Base-by-base conservation (phyloP, 768 basidiomycete species). In the Chiua virens region DNA sequence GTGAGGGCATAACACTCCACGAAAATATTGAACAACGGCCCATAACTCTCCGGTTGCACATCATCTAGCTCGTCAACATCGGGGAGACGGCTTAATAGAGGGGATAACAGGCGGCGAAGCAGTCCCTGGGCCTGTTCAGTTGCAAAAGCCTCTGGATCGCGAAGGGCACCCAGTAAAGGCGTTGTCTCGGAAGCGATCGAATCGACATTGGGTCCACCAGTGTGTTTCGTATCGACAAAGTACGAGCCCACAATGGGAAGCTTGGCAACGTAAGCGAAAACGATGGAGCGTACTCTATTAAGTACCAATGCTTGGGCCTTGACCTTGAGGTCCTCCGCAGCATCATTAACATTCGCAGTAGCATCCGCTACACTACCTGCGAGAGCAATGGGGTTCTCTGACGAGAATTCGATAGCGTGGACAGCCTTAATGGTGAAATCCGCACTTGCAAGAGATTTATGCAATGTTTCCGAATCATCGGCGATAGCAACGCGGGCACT, bases 181-280 rank as follows among this genome's bases (percentile, higher is more conserved):
- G 65, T 64, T 23, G 65, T 60, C 42, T 67, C 62, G 9, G 52
- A 62, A n/a, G 45, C 46, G 7, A 44, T 8, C 0, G 45, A 6
- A 22, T 53, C 45, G 7, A 22, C 35, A 39, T 30, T 22, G 17
- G 52, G 23, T 17, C 28, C 56, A 13, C 30, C 28, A 18, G 9
- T 50, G n/a, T 41, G 52, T 38, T 42, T 52, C 15, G 45, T 42
- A 38, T 40, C 28, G 13, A 46, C 28, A 42, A 62, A 58, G 48
- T 62, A 64, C n/a, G 50, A 27, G 42, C 62, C 64, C 17, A 64
- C 55, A 4, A 67, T 27, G 2, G 64, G 65, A 42, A 65, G 37
- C 41, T 40, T 65, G 48, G 55, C 42, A 22, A 39, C 45, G 35
- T 56, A 62, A 35, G 27, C 39, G 39, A 53, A 42, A 41, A 60